Percentiles rank a stretch among this genome's conserved stretches.
These are phyloP conservation scores for Arthrocladium fulminans DNA, from an alignment of 2,329 filamentous ascomycete species.

Conservation along the genomic window DNA sequence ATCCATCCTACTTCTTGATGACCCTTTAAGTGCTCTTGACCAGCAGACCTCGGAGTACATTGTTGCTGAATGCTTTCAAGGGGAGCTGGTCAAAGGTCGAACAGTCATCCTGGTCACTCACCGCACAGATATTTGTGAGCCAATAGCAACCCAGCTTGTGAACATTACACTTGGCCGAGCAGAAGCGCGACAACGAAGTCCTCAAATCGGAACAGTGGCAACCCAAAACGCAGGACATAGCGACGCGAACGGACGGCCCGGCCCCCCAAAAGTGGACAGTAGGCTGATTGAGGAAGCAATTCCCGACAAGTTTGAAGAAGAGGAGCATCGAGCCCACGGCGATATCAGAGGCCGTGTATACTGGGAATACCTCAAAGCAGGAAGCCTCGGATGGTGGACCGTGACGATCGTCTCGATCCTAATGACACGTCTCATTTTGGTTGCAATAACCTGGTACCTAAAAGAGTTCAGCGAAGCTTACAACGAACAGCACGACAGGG, in stretches of 20 bases:
- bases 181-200: constrained; percentile 22
- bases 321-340: constrained; percentile 65
- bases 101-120: constrained; percentile 55
- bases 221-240: neutral
- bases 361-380: constrained; percentile 76
- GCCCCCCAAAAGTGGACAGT: constrained; percentile 24
- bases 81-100: constrained; percentile 45
- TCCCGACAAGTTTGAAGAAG: constrained; percentile 69
- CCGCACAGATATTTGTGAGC: constrained; percentile 60
- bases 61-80: constrained; percentile 48
- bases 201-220: neutral
- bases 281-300: constrained; percentile 44
- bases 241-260: neutral
- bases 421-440: constrained; percentile 51
- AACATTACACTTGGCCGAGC: constrained; percentile 57
- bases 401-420: constrained; percentile 48
- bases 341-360: constrained; percentile 69
- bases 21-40: constrained; percentile 52
- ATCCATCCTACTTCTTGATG: constrained; percentile 48
- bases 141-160: constrained; percentile 65
- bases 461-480: constrained; percentile 83
- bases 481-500: constrained; percentile 24
- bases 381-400: constrained; percentile 65
- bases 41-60: constrained; percentile 57
- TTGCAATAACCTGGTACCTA: constrained; percentile 69